Base-by-base conservation (phyloP, 495 filamentous ascomycete species). In the Annulohypoxylon nitens region DNA sequence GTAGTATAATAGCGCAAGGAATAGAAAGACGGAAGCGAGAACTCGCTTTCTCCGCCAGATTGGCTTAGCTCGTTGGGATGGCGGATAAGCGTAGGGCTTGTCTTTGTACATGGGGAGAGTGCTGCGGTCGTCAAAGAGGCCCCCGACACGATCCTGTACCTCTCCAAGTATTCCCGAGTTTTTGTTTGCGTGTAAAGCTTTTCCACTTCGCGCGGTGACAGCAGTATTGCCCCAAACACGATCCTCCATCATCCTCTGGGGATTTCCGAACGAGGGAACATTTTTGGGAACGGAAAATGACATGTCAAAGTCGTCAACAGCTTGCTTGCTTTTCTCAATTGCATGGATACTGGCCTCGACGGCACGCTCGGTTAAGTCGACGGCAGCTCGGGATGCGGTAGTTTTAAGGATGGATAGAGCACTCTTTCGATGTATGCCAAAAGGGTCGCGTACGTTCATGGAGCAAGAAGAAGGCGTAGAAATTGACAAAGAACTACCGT, bases 81-180 rank as follows among this genome's bases (percentile, higher is more conserved):
- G 81, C 26, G 87, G 83, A 71, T 92, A 92, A 54, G 86, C 85
- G 78, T 93, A 97, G 25, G 96, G 96, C 77, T 99, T 99, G 81
- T 99, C 96, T 85, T 99, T 99, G 82, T 99, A 99, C 90, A 98
- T 92, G 43, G 96, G 96, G 25, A 99, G 83, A 36, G 90, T 86
- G 59, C 86, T 88, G 50, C 87, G 83, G 36, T 86, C 82, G 74
- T 80, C 84, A 81, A 85, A 86, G 73, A 83, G 81, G 61, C 64
- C 74, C 43, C 81, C 82, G 7, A 84, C 77, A 23, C 78, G 78
- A 61, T 83, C 81, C 60, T 85, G 83, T 11, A 87, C 78, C 11
- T 78, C 81, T 57, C 81, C 74, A 47, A 89, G 77, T 55, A 87
- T 83, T 26, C 81, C 80, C 37, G 76, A 74, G 66, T 66, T 75